phyloP scores from a whole-genome alignment of 208 protist species.

The Strigomonas galati region DNA sequence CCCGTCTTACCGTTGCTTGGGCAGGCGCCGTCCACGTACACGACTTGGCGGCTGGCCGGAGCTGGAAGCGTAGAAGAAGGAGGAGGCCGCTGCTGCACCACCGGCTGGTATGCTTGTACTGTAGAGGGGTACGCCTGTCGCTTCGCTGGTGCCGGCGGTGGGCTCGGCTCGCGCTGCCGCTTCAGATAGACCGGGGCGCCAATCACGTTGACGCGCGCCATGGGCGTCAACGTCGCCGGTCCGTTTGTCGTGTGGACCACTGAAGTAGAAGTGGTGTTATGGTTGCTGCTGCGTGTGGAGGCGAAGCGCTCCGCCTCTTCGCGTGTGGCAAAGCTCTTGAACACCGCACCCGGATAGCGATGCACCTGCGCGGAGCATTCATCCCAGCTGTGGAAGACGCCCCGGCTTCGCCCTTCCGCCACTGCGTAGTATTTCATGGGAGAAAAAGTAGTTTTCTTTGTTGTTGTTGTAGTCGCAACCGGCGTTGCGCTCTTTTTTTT shows the following conservation, averaged over 20 bases:
- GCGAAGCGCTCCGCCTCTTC: slow-evolving; percentile 43
- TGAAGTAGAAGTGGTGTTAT: neutral
- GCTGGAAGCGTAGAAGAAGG: neutral
- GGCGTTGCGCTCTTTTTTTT: neutral
- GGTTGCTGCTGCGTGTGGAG: neutral
- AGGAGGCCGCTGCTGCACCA: too few relatives aligned
- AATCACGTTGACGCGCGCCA: neutral
- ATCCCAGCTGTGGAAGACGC: slow-evolving; percentile 78
- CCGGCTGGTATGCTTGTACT: too few relatives aligned
- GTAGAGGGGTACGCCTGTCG: too few relatives aligned
- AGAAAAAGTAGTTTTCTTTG: neutral
- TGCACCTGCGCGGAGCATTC: slow-evolving; percentile 67
- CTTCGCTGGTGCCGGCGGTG: neutral
- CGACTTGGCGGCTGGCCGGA: slow-evolving; percentile 17
- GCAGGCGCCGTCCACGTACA: slow-evolving; percentile 87
- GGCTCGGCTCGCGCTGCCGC: neutral
- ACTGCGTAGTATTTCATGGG: slow-evolving; percentile 74
- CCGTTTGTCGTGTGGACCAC: too few relatives aligned
- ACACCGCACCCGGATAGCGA: slow-evolving; percentile 51
- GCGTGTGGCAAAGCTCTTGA: slow-evolving; percentile 68
- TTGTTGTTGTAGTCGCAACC: neutral
- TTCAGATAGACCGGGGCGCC: neutral
- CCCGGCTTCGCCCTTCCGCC: slow-evolving; percentile 41
- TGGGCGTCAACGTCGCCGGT: neutral
- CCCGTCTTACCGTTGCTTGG: slow-evolving; percentile 47